Evolutionary conservation across 768 basidiomycete species (phyloP).

Genomic region (Hericium rajendrae): DNA sequence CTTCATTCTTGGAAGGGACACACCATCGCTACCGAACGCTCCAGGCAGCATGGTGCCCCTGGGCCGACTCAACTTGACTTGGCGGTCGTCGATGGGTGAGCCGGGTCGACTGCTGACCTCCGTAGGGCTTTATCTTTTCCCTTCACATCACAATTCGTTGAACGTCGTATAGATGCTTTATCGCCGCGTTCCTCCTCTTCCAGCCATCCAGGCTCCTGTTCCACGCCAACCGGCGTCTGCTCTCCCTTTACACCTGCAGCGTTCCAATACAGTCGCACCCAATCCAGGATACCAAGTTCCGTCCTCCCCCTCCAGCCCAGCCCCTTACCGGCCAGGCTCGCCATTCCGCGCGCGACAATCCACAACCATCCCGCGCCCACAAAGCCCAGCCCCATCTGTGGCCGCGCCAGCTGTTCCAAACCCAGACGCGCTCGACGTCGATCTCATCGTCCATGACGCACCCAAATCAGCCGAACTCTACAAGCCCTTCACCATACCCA

Average conservation of each 20-base stretch:
- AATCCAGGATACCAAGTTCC: slow-evolving; percentile 35
- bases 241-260: slow-evolving; percentile 69
- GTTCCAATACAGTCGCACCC: slow-evolving; percentile 28
- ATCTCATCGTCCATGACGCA: slow-evolving; percentile 47
- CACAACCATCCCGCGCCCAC: slow-evolving; percentile 16
- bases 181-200: slow-evolving; percentile 56
- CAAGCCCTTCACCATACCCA: slow-evolving; percentile 49
- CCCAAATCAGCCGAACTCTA: slow-evolving; percentile 26
- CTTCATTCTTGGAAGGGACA: slow-evolving; percentile 58
- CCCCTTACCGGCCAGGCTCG: slow-evolving; percentile 35
- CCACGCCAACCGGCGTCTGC: slow-evolving; percentile 52
- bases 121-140: slow-evolving; percentile 23
- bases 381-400: slow-evolving; percentile 23
- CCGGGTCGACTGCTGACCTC: slow-evolving; percentile 83
- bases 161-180: slow-evolving; percentile 51
- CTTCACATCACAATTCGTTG: background rate
- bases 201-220: slow-evolving; percentile 23
- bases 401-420: slow-evolving; percentile 20
- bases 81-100: slow-evolving; percentile 81
- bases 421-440: slow-evolving; percentile 45
- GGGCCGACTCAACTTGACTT: slow-evolving; percentile 82
- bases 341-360: slow-evolving; percentile 28
- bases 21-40: slow-evolving; percentile 38
- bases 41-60: slow-evolving; percentile 72
- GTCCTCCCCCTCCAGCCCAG: slow-evolving; percentile 36